Conservation (phyloP, 768 basidiomycete species). For the Rhizopogon vinicolor region DNA sequence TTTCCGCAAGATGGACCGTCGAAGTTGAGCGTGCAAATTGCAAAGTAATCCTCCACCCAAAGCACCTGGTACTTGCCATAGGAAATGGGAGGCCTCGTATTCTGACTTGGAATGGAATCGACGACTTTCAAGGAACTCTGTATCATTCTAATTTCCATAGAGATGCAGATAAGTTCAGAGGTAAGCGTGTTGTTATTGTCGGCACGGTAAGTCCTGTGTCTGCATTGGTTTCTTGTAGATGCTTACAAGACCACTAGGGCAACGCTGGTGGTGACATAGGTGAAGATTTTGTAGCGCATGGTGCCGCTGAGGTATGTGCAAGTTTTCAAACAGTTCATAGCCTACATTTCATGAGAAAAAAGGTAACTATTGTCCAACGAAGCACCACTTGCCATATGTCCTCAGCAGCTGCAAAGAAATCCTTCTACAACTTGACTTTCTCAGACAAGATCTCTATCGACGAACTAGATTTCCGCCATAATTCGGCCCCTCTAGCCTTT, state of each 20-base stretch:
- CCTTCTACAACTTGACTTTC: too few relatives aligned
- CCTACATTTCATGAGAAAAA: neutral
- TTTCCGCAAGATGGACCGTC: neutral
- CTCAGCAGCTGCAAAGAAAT: too few relatives aligned
- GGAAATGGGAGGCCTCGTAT: neutral
- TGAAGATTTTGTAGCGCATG: neutral
- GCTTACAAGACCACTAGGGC: neutral
- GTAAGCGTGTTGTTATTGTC: constrained; percentile 58
- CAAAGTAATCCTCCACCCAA: neutral
- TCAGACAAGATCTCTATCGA: too few relatives aligned
- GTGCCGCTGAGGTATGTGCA: neutral
- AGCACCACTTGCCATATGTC: too few relatives aligned
- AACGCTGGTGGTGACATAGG: neutral
- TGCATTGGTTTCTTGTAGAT: neutral
- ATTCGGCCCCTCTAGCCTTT: neutral
- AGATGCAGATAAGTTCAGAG: constrained; percentile 37
- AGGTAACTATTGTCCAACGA: neutral
- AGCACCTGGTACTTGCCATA: neutral
- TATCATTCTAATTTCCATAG: constrained; percentile 47
- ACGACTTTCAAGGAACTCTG: constrained; percentile 44
- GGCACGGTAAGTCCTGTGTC: constrained; percentile 22
- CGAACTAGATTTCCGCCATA: too few relatives aligned
- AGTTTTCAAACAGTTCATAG: neutral
- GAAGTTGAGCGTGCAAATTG: neutral
- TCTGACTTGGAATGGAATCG: constrained; percentile 22